Conservation (phyloP, 1,284 basidiomycete species). For the Calocybe gambosa region DNA sequence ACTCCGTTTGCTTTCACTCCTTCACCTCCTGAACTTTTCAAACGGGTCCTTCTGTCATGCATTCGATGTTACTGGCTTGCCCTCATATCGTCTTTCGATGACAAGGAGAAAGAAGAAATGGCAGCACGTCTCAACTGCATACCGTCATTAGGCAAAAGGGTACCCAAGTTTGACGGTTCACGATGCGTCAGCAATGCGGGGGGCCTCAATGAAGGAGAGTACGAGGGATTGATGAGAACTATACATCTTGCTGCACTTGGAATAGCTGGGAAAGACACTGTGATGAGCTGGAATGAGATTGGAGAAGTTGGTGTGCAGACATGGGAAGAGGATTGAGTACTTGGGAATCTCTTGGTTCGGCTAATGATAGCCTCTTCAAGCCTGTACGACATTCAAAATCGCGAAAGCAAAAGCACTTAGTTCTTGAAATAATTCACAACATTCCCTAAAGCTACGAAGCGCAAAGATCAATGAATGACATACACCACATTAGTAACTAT, state of each 20-base stretch:
- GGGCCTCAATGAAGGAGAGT: slow-evolving; percentile 16
- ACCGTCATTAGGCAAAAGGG: slow-evolving; percentile 17
- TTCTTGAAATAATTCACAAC: too few species aligned
- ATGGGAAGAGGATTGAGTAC: slow-evolving; percentile 18
- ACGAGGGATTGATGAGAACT: slow-evolving; percentile 20
- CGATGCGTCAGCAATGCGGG: slow-evolving; percentile 17
- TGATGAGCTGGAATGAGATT: slow-evolving; percentile 18
- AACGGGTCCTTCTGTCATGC: slow-evolving; percentile 16
- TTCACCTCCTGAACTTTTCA: slow-evolving; percentile 15
- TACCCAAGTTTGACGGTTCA: slow-evolving; percentile 17
- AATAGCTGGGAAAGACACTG: slow-evolving; percentile 14
- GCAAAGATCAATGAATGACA: too few species aligned
- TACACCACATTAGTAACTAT: neutral
- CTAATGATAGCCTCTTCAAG: too few species aligned
- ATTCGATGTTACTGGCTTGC: slow-evolving; percentile 19
- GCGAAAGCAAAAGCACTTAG: too few species aligned
- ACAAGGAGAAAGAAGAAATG: slow-evolving; percentile 15
- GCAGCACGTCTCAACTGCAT: slow-evolving; percentile 13
- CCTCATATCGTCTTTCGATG: slow-evolving; percentile 13
- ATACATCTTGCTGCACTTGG: slow-evolving; percentile 14
- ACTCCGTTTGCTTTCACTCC: slow-evolving; percentile 16
- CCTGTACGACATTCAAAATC: too few species aligned
- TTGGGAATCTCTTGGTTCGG: slow-evolving; percentile 9
- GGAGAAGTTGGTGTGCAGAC: slow-evolving; percentile 20
- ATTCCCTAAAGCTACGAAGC: too few species aligned